These are phyloP conservation scores for Polyporus tsugae DNA, from an alignment of 1,284 basidiomycete genomes.

Conservation along the genomic window DNA sequence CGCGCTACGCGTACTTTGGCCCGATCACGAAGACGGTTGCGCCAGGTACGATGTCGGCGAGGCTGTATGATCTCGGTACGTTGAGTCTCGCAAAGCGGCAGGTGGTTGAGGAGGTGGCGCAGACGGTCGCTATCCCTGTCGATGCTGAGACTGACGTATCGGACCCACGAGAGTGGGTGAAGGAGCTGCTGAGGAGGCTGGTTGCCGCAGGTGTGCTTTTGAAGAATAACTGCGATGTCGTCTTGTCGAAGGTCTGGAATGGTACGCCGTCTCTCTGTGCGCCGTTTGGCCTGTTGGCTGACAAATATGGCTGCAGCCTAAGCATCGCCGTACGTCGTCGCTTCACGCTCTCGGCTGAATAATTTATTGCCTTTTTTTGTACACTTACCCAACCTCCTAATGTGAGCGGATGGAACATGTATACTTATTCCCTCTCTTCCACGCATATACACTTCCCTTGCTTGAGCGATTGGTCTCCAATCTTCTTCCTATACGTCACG, in stretches of 20 bases:
- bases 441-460: not conserved
- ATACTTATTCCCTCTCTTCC: not conserved
- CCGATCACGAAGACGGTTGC: conserved; percentile 31
- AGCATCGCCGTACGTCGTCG: not conserved
- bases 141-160: conserved; percentile 1
- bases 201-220: conserved; percentile 20
- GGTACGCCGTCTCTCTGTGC: not conserved
- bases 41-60: conserved; percentile 20
- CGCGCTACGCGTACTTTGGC: conserved; percentile 29
- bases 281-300: not conserved
- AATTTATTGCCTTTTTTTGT: not conserved
- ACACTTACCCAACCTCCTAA: not conserved
- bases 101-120: conserved; percentile 26
- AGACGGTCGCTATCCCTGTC: conserved; percentile 12
- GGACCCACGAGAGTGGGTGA: conserved; percentile 24
- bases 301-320: not conserved
- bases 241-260: not conserved
- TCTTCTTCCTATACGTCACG: not conserved
- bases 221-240: not conserved
- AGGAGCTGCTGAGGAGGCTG: conserved; percentile 23
- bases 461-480: not conserved
- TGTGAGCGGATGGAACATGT: not conserved
- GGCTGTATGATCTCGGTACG: conserved; percentile 23
- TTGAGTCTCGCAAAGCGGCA: conserved; percentile 18
- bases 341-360: not conserved